A percentile compares a stretch with the other conserved stretches of the same genome.
Conservation (phyloP, 1,284 basidiomycete genomes). For the Vanrija sp. region DNA sequence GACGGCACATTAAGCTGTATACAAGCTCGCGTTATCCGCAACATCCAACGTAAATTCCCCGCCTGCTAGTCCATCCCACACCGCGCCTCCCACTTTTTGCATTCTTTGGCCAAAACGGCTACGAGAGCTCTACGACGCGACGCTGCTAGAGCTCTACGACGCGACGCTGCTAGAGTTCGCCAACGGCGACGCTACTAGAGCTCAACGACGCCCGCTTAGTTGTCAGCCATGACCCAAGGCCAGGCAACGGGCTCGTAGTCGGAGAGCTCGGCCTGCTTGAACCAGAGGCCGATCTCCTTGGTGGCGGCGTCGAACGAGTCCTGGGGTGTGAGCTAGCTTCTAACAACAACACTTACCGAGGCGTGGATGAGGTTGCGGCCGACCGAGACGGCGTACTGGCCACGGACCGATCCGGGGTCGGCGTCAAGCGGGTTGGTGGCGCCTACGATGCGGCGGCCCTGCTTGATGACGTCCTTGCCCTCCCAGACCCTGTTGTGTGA, state of each 20-base stretch:
- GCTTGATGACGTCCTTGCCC: constrained; percentile 45
- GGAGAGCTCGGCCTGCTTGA: constrained; percentile 49
- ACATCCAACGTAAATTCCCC: too few species aligned
- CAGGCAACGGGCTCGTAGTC: constrained; percentile 39
- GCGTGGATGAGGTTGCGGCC: constrained; percentile 53
- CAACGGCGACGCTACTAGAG: too few species aligned
- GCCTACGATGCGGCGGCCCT: constrained; percentile 45
- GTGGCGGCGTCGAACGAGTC: constrained; percentile 52
- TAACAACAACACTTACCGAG: constrained; percentile 16
- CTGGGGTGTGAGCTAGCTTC: too few species aligned
- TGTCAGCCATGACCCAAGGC: constrained; percentile 13
- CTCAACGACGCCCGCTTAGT: too few species aligned
- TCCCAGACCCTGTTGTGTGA: constrained; percentile 35
- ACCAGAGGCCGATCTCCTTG: constrained; percentile 54
- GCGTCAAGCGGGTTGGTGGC: constrained; percentile 46
- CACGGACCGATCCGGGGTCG: constrained; percentile 38
- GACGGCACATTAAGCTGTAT: too few species aligned
- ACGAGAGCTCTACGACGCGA: too few species aligned
- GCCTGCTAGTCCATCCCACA: too few species aligned
- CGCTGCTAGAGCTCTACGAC: too few species aligned
- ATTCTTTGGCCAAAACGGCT: too few species aligned
- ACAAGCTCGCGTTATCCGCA: too few species aligned
- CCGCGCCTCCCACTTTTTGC: too few species aligned
- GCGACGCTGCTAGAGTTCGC: too few species aligned
- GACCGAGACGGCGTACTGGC: constrained; percentile 45